These are phyloP conservation scores for Cladosporium sphaerospermum DNA, from an alignment of 2,329 filamentous ascomycete species.

Conservation along the genomic window DNA sequence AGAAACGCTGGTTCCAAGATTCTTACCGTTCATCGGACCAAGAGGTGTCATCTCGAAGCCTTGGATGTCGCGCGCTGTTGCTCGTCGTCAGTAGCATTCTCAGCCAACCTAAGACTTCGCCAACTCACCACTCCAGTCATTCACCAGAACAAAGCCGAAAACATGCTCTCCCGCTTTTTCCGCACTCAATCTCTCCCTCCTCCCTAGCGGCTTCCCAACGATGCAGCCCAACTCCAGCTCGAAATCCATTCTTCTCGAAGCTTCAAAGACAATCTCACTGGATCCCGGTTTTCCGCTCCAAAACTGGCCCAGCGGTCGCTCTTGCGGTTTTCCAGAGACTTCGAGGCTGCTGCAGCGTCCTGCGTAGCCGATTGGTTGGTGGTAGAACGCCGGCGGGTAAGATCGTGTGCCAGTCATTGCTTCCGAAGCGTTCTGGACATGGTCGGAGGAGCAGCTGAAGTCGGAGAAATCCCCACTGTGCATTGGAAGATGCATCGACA, in stretches of 20 bases:
- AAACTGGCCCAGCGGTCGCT: slow-evolving; percentile 44
- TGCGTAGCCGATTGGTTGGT: slow-evolving; percentile 48
- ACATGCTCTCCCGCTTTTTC: slow-evolving; percentile 47
- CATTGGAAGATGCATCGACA: slow-evolving; percentile 51
- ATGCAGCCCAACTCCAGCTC: slow-evolving; percentile 44
- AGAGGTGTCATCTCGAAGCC: slow-evolving; percentile 55
- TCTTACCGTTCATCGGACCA: slow-evolving; percentile 56
- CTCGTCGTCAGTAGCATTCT: slow-evolving; percentile 3
- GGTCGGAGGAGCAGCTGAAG: slow-evolving; percentile 48
- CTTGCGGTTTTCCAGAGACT: slow-evolving; percentile 43
- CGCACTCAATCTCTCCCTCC: slow-evolving; percentile 33
- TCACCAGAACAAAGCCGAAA: slow-evolving; percentile 55
- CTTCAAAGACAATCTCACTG: slow-evolving; percentile 44
- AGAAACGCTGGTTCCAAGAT: slow-evolving; percentile 54
- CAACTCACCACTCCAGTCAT: slow-evolving; percentile 48
- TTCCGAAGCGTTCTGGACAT: slow-evolving; percentile 45
- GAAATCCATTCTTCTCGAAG: slow-evolving; percentile 39
- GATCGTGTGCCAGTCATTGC: slow-evolving; percentile 35
- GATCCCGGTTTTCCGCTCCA: slow-evolving; percentile 36
- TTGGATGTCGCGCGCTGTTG: slow-evolving; percentile 53
- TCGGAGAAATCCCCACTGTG: slow-evolving; percentile 52
- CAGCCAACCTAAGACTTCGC: not conserved
- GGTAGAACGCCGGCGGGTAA: slow-evolving; percentile 42
- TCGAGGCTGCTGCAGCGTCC: slow-evolving; percentile 51
- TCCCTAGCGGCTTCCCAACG: slow-evolving; percentile 34